Evolutionary conservation across 116 monocot genomes (phyloP).

Genomic region (Posidonia oceanica): DNA sequence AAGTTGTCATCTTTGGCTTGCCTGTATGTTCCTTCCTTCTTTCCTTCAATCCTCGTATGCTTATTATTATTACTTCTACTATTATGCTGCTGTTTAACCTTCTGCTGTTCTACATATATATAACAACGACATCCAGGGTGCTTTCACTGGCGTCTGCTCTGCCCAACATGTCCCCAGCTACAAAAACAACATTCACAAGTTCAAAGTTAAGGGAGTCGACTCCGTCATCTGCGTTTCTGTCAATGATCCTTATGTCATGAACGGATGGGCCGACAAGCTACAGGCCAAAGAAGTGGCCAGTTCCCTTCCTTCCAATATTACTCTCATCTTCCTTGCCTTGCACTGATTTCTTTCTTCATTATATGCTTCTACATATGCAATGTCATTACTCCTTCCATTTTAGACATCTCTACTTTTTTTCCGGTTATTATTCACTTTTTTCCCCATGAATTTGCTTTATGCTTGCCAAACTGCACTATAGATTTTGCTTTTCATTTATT

Average conservation of each 20-base stretch:
- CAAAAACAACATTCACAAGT: conserved; percentile 83
- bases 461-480: too few relatives aligned
- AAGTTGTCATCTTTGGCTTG: conserved; percentile 89
- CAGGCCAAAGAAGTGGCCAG: conserved; percentile 70
- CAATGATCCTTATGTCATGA: conserved; percentile 97
- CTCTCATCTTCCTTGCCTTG: not conserved
- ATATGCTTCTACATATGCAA: too few relatives aligned
- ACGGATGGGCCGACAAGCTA: conserved; percentile 92
- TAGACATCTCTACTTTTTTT: not conserved
- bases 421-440: not conserved
- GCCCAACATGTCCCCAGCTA: conserved; percentile 85
- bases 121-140: conserved; percentile 33
- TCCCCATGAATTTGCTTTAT: too few relatives aligned
- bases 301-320: not conserved
- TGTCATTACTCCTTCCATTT: too few relatives aligned
- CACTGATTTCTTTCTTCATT: not conserved
- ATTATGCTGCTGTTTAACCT: not conserved
- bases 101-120: not conserved
- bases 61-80: not conserved
- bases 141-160: conserved; percentile 86
- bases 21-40: conserved; percentile 27
- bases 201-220: conserved; percentile 87
- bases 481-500: not conserved
- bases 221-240: conserved; percentile 90
- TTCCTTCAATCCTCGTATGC: not conserved